phyloP scores from a whole-genome alignment of 495 filamentous ascomycete genomes.

The Pseudotulostoma volvatum region DNA sequence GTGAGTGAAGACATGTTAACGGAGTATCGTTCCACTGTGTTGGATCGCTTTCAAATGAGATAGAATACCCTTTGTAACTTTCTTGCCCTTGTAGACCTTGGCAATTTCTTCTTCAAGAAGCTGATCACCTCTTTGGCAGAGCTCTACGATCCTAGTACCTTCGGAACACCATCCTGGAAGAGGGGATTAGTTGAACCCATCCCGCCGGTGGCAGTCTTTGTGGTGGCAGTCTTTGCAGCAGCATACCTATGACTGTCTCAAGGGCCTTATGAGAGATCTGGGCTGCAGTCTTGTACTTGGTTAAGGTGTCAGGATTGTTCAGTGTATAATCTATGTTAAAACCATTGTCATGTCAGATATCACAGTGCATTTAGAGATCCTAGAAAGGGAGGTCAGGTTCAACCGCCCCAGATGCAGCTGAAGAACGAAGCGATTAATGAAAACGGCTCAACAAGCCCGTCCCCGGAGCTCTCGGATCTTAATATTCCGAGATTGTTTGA shows the following conservation, averaged over 20 bases:
- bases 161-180: slow-evolving; percentile 53
- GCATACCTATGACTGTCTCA: slow-evolving; percentile 55
- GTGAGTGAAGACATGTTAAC: slow-evolving; percentile 10
- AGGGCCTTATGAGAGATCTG: slow-evolving; percentile 90
- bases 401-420: too few species aligned
- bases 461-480: too few species aligned
- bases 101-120: slow-evolving; percentile 80
- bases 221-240: not conserved
- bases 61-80: slow-evolving; percentile 70
- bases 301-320: slow-evolving; percentile 91
- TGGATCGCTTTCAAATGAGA: too few species aligned
- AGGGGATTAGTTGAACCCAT: not conserved
- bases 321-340: slow-evolving; percentile 83
- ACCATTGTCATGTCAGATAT: too few species aligned
- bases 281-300: slow-evolving; percentile 96
- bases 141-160: slow-evolving; percentile 75
- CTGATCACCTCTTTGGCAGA: slow-evolving; percentile 92
- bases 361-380: too few species aligned
- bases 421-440: too few species aligned
- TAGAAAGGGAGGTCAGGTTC: too few species aligned
- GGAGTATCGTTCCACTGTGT: too few species aligned
- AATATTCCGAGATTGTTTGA: too few species aligned
- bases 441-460: too few species aligned
- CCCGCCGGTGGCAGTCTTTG: not conserved
- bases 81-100: slow-evolving; percentile 98